A percentile compares a stretch with the other conserved stretches of the same genome.
phyloP scores from a whole-genome alignment of 805 yeast species.

The Zygosaccharomyces bailii region DNA sequence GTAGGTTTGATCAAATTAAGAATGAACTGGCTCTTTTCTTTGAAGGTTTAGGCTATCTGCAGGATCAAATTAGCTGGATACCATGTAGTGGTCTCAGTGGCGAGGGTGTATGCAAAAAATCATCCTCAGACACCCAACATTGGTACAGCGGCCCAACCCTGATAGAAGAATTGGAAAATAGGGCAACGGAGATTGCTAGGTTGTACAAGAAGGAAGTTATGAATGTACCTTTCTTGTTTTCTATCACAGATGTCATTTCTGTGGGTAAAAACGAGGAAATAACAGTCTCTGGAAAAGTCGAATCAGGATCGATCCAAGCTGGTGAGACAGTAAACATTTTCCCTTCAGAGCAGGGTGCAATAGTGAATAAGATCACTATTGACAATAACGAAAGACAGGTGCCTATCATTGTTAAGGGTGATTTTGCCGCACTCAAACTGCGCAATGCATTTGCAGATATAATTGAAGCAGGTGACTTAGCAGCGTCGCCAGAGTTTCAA shows the following conservation, averaged over 20 bases:
- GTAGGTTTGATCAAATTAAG: slow-evolving; percentile 87
- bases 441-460: slow-evolving; percentile 39
- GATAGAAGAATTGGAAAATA: slow-evolving; percentile 70
- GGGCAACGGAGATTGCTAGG: slow-evolving; percentile 21
- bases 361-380: slow-evolving; percentile 38
- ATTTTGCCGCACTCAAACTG: slow-evolving; percentile 46
- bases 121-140: slow-evolving; percentile 32
- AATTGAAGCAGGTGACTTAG: slow-evolving; percentile 65
- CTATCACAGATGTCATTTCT: slow-evolving; percentile 60
- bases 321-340: slow-evolving; percentile 60
- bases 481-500: slow-evolving; percentile 46
- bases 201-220: slow-evolving; percentile 25
- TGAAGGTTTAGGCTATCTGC: slow-evolving; percentile 75
- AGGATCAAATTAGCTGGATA: slow-evolving; percentile 78
- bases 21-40: slow-evolving; percentile 72
- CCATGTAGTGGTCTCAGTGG: slow-evolving; percentile 96
- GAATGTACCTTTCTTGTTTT: slow-evolving; percentile 50
- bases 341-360: slow-evolving; percentile 44
- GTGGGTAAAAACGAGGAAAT: slow-evolving; percentile 48
- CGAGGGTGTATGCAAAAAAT: slow-evolving; percentile 86
- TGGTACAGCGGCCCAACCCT: slow-evolving; percentile 22
- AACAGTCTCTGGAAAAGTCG: slow-evolving; percentile 35
- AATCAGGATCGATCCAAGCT: slow-evolving; percentile 57
- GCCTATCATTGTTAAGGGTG: slow-evolving; percentile 50
- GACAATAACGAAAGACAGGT: slow-evolving; percentile 23